Evolutionary conservation across 495 filamentous ascomycete genomes (phyloP).

Genomic region (Penicillium samsonianum): DNA sequence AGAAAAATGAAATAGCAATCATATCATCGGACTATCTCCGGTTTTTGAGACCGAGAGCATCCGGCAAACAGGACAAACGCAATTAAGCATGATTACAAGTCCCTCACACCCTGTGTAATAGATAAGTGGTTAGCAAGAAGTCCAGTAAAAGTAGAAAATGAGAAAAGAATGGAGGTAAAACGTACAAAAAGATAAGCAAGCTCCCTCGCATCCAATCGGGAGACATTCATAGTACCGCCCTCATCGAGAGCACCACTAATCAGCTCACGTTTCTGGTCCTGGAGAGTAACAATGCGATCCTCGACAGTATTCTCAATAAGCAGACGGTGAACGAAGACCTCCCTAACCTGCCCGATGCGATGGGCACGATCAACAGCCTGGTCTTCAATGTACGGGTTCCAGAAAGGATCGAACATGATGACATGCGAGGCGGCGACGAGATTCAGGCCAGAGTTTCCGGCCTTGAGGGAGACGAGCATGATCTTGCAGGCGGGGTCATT

Average conservation of each 20-base stretch:
- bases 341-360: constrained; percentile 77
- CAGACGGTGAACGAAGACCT: constrained; percentile 80
- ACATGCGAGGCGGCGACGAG: constrained; percentile 83
- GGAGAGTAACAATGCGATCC: constrained; percentile 83
- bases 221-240: constrained; percentile 63
- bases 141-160: neutral
- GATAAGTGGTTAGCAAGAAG: constrained; percentile 14
- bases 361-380: constrained; percentile 94
- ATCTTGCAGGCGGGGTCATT: constrained; percentile 64
- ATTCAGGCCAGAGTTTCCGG: constrained; percentile 90
- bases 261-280: constrained; percentile 77
- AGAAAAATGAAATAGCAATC: neutral
- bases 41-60: neutral
- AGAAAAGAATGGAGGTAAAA: constrained; percentile 11
- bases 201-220: constrained; percentile 61
- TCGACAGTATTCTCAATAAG: constrained; percentile 80
- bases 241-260: constrained; percentile 85
- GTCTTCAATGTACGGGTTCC: constrained; percentile 94
- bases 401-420: constrained; percentile 93
- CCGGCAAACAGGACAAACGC: neutral
- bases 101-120: constrained; percentile 10
- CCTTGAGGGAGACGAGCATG: constrained; percentile 87
- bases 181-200: constrained; percentile 74
- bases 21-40: neutral
- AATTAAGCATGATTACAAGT: neutral